Conservation (phyloP, 1,284 basidiomycete genomes). For the Filobasidium uniguttulatum region DNA sequence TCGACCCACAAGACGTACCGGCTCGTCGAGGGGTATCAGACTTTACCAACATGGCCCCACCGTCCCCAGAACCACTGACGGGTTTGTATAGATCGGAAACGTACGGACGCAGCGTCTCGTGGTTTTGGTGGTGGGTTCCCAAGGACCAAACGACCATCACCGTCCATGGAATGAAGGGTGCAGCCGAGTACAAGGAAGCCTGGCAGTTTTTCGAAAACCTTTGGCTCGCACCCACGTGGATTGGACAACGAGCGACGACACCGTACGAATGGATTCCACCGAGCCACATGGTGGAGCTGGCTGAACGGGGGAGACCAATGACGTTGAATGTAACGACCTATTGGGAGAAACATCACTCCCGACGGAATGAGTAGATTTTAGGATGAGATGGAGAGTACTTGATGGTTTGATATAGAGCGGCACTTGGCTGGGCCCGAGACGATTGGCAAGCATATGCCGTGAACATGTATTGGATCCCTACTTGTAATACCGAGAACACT, state of each 20-base stretch:
- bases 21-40: not conserved
- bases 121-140: slow-evolving; percentile 14
- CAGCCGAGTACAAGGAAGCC: slow-evolving; percentile 9
- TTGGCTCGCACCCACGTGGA: slow-evolving; percentile 10
- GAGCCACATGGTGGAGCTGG: not conserved
- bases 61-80: slow-evolving; percentile 3
- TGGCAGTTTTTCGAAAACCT: slow-evolving; percentile 7
- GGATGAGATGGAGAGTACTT: no score
- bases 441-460: no score
- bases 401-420: no score
- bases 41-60: slow-evolving; percentile 5
- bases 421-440: no score
- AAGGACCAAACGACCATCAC: slow-evolving; percentile 9
- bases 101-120: slow-evolving; percentile 4
- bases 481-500: no score
- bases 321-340: not conserved
- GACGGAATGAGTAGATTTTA: not conserved
- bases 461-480: no score
- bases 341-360: not conserved
- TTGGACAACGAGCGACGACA: slow-evolving; percentile 8
- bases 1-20: slow-evolving; percentile 5
- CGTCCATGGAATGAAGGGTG: slow-evolving; percentile 13
- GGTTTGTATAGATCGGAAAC: slow-evolving; percentile 8
- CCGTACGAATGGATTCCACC: slow-evolving; percentile 10
- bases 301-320: not conserved